Conservation (phyloP, 768 basidiomycete species). For the Dentipellis fragilis region DNA sequence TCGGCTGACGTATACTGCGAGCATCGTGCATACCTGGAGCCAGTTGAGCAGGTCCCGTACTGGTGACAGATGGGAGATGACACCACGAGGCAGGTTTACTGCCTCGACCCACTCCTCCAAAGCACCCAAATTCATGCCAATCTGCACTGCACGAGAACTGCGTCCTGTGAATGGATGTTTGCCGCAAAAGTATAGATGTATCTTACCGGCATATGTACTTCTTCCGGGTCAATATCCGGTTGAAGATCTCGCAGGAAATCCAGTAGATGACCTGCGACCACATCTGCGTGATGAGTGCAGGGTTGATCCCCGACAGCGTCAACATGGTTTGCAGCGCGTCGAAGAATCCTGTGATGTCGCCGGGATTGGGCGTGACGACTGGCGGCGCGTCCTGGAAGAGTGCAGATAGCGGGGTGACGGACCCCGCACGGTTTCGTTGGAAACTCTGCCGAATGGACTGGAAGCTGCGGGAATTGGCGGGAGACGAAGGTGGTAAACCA, state of each 20-base stretch:
- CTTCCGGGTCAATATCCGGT: slow-evolving; percentile 80
- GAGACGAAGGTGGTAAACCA: slow-evolving; percentile 31
- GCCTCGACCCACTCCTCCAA: slow-evolving; percentile 89
- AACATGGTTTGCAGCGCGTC: slow-evolving; percentile 80
- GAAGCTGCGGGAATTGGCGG: slow-evolving; percentile 37
- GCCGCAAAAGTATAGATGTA: not conserved
- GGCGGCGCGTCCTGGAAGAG: slow-evolving; percentile 39
- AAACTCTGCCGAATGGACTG: slow-evolving; percentile 64
- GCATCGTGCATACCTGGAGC: slow-evolving; percentile 49
- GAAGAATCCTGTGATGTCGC: slow-evolving; percentile 67
- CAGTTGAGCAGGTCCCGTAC: slow-evolving; percentile 77
- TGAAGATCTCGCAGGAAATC: slow-evolving; percentile 91
- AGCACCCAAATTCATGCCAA: slow-evolving; percentile 73
- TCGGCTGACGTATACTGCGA: not conserved
- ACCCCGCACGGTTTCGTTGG: slow-evolving; percentile 36
- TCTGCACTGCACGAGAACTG: slow-evolving; percentile 81
- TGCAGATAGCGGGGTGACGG: slow-evolving; percentile 35
- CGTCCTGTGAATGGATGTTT: not conserved
- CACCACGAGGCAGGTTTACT: slow-evolving; percentile 70
- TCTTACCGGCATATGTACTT: slow-evolving; percentile 85
- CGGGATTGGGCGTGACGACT: slow-evolving; percentile 30
- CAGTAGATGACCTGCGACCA: slow-evolving; percentile 99
- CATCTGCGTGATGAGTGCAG: slow-evolving; percentile 76
- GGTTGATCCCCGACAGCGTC: slow-evolving; percentile 82
- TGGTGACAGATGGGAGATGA: slow-evolving; percentile 73